Conservation (phyloP, 1,284 basidiomycete species). For the Ganoderma resinaceum region DNA sequence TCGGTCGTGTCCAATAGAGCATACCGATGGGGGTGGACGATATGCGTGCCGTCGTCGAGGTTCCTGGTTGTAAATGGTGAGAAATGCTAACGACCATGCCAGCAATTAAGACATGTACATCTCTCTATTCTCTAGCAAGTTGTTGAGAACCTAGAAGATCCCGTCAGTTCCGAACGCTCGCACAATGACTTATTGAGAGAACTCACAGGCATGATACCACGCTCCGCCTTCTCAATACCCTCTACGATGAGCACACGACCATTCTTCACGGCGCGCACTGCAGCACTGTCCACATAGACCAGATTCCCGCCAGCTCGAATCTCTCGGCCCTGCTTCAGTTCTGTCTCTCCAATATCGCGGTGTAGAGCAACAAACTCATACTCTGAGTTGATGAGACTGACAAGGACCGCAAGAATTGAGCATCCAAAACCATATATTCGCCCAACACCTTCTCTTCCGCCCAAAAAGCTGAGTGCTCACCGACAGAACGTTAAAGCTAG, state of each 20-base stretch:
- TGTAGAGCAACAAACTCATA: conserved; percentile 72
- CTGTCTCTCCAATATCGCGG: conserved; percentile 73
- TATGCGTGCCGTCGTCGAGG: conserved; percentile 76
- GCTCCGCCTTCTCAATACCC: conserved; percentile 73
- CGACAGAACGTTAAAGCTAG: conserved; percentile 69
- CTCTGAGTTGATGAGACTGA: conserved; percentile 66
- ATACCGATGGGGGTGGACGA: conserved; percentile 67
- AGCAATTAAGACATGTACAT: conserved; percentile 46
- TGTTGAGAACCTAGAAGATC: conserved; percentile 61
- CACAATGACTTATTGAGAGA: not conserved
- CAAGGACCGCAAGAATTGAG: not conserved
- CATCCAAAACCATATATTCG: not conserved
- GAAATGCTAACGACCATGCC: not conserved
- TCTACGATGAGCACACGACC: conserved; percentile 71
- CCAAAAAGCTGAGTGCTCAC: conserved; percentile 41
- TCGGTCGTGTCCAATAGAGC: conserved; percentile 50
- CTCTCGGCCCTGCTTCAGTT: conserved; percentile 72
- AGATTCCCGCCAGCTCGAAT: conserved; percentile 65
- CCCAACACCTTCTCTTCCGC: not conserved
- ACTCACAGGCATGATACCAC: conserved; percentile 55
- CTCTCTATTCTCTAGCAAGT: conserved; percentile 71
- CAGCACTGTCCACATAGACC: conserved; percentile 69
- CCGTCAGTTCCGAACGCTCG: not conserved
- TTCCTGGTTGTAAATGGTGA: conserved; percentile 49
- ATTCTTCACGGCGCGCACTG: conserved; percentile 69